Evolutionary conservation across 441 rosid genomes (phyloP), one percentile per base, ranked within the genome.

Genomic region (Pelargonium citronellum): DNA sequence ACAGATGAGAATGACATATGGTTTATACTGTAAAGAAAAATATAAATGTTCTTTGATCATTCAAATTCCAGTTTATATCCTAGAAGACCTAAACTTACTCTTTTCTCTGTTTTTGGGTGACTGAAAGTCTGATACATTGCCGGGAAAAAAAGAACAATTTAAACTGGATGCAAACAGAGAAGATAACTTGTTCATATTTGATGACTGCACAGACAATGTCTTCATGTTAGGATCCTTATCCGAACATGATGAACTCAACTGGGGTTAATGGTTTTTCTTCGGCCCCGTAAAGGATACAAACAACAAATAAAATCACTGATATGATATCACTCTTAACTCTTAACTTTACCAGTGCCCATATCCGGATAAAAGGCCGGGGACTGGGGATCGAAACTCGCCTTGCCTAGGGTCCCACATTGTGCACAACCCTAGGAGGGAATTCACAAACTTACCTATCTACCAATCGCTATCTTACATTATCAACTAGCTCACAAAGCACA

Each of bases 151-250:
- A 8, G 69, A 15, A 20, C 39, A 46, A 13, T 22, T 20, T 15
- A 27, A 67, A 44, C 34, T 46, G n/a, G 61, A 67, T 19, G 41
- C 7, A n/a, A 37, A 53, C 63, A 12, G 51, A 12, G 4, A 11
- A 68, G 43, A 51, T 34, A 17, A 62, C 63, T 62, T 67, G 44
- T 70, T 71, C 43, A 47, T 9, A 51, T 74, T 74, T 10, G 65
- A 78, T 47, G 80, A 75, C 81, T 74, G 76, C 82, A 76, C 83
- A 74, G 22, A 19, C 22, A 55, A 16, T 55, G 19, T 79, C 74
- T 47, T 55, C 86, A 79, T 65, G 68, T 75, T 39, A 79, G 88
- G 88, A 85, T 71, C 87, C 88, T 13, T 81, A 84, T 83, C 88
- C 77, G 15, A 22, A 13, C 20, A 81, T 69, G 81, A 81, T 73